These are phyloP conservation scores for Candida ascalaphidarum DNA, from an alignment of 805 yeast genomes.

Conservation along the genomic window DNA sequence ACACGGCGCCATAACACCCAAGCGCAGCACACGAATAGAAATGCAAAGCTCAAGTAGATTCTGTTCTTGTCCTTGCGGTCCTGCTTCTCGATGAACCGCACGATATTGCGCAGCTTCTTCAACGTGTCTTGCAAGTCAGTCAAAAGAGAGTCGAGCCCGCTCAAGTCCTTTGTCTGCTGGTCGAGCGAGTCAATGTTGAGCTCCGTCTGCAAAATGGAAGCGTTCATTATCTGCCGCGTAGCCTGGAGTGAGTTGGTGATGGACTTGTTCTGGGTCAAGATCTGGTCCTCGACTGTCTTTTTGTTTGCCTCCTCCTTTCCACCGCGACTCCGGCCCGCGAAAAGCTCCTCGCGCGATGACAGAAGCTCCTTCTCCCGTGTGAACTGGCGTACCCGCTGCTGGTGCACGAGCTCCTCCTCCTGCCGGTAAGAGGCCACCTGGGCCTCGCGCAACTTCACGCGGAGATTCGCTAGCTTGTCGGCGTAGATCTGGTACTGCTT, in stretches of 20 bases:
- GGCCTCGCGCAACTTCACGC: slow-evolving; percentile 15
- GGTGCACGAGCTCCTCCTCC: slow-evolving; percentile 20
- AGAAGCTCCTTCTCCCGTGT: background rate
- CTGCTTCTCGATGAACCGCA: slow-evolving; percentile 43
- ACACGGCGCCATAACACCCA: slow-evolving; percentile 47
- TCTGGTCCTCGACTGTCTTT: slow-evolving; percentile 27
- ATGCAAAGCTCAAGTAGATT: slow-evolving; percentile 39
- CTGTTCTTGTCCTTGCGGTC: slow-evolving; percentile 40
- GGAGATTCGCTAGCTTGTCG: slow-evolving; percentile 12
- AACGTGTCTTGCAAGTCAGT: slow-evolving; percentile 32
- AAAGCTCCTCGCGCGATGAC: slow-evolving; percentile 3
- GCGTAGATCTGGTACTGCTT: slow-evolving; percentile 10
- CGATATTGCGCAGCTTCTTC: slow-evolving; percentile 35
- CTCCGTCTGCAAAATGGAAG: slow-evolving; percentile 44
- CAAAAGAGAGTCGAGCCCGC: slow-evolving; percentile 32
- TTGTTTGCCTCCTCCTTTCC: slow-evolving; percentile 4
- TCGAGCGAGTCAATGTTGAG: slow-evolving; percentile 40
- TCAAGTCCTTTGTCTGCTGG: slow-evolving; percentile 35
- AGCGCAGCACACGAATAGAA: slow-evolving; percentile 34
- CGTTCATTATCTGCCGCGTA: slow-evolving; percentile 39
- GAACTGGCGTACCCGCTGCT: slow-evolving; percentile 20
- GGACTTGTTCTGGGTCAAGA: slow-evolving; percentile 36
- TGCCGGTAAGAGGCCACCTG: slow-evolving; percentile 18
- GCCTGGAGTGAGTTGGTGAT: slow-evolving; percentile 40
- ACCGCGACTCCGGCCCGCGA: slow-evolving; percentile 4